Evolutionary conservation across 2,329 filamentous ascomycete species (phyloP).

Genomic region (Verticillium albo-atrum): DNA sequence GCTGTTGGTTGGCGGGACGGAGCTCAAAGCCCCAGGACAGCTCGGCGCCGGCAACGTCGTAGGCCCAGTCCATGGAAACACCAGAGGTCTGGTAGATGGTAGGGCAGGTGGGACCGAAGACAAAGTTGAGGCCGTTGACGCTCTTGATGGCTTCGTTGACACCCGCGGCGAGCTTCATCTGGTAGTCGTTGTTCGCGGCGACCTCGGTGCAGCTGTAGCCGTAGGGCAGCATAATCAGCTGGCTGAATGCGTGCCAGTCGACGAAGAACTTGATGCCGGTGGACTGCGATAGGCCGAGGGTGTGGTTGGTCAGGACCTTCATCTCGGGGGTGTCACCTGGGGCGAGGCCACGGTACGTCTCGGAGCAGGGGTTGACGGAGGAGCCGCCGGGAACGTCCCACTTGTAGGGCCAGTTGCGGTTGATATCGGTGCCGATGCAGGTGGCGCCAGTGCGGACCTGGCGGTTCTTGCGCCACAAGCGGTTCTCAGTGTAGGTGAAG

Average conservation of each 20-base stretch:
- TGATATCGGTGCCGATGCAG: conserved; percentile 52
- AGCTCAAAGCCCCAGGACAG: conserved; percentile 37
- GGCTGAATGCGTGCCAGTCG: conserved; percentile 42
- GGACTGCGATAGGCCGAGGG: not conserved
- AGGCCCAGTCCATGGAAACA: conserved; percentile 21
- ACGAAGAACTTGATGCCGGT: conserved; percentile 40
- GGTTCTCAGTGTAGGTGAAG: conserved; percentile 50
- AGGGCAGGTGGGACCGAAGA: conserved; percentile 29
- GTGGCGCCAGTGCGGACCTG: conserved; percentile 30
- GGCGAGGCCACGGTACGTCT: conserved; percentile 40
- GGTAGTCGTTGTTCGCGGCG: conserved; percentile 33
- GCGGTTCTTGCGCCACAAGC: conserved; percentile 61
- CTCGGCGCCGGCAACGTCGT: conserved; percentile 21
- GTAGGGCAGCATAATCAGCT: conserved; percentile 37
- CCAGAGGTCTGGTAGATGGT: conserved; percentile 31
- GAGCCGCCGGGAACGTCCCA: conserved; percentile 47
- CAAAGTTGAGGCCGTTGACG: conserved; percentile 32
- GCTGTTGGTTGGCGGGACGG: conserved; percentile 23
- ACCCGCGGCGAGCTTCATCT: conserved; percentile 28
- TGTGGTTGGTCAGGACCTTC: conserved; percentile 31
- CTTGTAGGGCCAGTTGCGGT: conserved; percentile 55
- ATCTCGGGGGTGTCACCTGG: conserved; percentile 48
- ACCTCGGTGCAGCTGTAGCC: conserved; percentile 38
- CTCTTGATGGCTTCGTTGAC: conserved; percentile 25
- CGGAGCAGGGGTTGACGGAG: conserved; percentile 45